Evolutionary conservation across 2,329 filamentous ascomycete genomes (phyloP).

Genomic region (Malbranchea cinnamomea): DNA sequence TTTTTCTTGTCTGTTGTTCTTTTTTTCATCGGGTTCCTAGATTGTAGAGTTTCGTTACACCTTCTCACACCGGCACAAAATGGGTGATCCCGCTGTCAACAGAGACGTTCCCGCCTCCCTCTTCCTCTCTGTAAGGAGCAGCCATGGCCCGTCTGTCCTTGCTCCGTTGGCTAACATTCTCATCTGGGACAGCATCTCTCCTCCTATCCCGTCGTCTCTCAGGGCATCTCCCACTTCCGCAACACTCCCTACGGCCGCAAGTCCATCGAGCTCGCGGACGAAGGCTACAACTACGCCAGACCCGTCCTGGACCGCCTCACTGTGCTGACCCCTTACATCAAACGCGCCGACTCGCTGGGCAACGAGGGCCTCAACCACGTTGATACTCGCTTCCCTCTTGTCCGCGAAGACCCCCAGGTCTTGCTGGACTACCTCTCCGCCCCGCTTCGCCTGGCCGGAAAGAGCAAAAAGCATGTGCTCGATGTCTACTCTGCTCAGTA

Average conservation of each 20-base stretch:
- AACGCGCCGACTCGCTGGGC: conserved; percentile 63
- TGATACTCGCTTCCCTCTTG: conserved; percentile 54
- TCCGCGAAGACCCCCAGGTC: conserved; percentile 54
- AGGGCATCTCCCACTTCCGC: conserved; percentile 65
- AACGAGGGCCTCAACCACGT: conserved; percentile 55
- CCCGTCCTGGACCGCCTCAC: conserved; percentile 65
- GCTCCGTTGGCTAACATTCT: conserved; percentile 2
- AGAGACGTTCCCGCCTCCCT: conserved; percentile 35
- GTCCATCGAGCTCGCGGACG: conserved; percentile 60
- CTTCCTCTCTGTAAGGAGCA: conserved; percentile 25
- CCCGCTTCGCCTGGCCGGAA: conserved; percentile 48
- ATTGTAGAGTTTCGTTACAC: no score
- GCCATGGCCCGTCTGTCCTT: background rate
- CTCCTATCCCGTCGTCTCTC: conserved; percentile 70
- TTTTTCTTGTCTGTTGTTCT: no score
- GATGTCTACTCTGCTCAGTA: conserved; percentile 31
- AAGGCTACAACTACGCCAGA: conserved; percentile 62
- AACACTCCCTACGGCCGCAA: conserved; percentile 69
- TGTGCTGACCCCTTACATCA: conserved; percentile 72
- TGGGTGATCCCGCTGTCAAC: conserved; percentile 35
- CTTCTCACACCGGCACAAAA: no score
- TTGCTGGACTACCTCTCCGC: conserved; percentile 47
- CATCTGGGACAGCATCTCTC: conserved; percentile 56
- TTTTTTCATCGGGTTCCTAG: no score
- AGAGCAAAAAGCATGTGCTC: conserved; percentile 35